phyloP scores from a whole-genome alignment of 1,139 yeast species.

The Geotrichum phurueaensis region DNA sequence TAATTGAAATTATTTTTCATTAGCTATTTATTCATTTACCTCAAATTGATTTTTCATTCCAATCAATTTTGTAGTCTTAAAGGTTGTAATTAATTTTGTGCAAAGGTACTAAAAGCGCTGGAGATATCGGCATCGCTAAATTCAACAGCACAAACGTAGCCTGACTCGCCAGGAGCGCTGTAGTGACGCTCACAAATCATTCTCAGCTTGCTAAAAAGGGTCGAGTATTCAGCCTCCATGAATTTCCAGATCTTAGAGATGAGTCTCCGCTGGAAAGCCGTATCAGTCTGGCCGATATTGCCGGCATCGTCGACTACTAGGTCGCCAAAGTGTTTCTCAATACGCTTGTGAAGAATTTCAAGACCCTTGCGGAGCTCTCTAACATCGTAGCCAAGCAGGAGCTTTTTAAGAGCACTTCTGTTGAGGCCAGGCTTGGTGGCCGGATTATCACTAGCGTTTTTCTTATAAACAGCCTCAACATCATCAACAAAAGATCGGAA shows the following conservation, averaged over 20 bases:
- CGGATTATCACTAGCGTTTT: constrained; percentile 41
- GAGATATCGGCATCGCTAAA: constrained; percentile 43
- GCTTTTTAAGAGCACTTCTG: constrained; percentile 51
- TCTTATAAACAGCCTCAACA: constrained; percentile 48
- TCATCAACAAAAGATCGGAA: constrained; percentile 60
- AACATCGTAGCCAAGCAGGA: constrained; percentile 51
- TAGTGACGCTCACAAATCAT: constrained; percentile 43
- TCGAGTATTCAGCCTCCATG: constrained; percentile 47
- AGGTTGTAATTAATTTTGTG: neutral
- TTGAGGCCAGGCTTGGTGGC: constrained; percentile 61
- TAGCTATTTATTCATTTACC: neutral
- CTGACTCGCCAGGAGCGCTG: constrained; percentile 33
- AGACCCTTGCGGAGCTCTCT: constrained; percentile 56
- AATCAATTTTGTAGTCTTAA: neutral
- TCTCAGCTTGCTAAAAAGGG: constrained; percentile 39
- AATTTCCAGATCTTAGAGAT: constrained; percentile 49
- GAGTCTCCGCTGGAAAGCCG: constrained; percentile 39
- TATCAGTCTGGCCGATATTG: constrained; percentile 30
- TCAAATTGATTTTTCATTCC: neutral
- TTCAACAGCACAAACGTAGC: constrained; percentile 30
- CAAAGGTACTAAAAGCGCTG: constrained; percentile 33
- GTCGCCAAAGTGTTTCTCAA: constrained; percentile 53
- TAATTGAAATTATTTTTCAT: neutral
- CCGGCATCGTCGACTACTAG: constrained; percentile 30
- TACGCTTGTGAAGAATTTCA: constrained; percentile 49